phyloP scores from a whole-genome alignment of 805 yeast species.

The Myxozyma geophila region DNA sequence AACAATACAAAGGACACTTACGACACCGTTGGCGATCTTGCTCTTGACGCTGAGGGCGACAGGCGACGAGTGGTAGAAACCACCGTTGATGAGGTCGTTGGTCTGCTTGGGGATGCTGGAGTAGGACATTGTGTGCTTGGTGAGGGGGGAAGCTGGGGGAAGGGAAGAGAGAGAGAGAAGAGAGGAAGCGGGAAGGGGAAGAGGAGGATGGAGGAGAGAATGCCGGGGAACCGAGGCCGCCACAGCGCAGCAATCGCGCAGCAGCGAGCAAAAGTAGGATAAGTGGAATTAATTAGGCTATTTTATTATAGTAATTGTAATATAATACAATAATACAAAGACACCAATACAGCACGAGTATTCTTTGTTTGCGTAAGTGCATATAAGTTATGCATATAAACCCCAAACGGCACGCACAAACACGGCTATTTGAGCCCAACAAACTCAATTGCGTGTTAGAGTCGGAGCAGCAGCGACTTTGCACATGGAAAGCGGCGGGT shows the following conservation, averaged over 20 bases:
- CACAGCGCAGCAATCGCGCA: background rate
- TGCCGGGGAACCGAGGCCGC: background rate
- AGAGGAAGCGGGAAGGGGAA: background rate
- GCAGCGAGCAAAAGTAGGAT: too few species aligned
- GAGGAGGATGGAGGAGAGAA: constrained; percentile 9
- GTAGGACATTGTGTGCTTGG: constrained; percentile 63
- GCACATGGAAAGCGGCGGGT: constrained; percentile 10
- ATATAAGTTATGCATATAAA: background rate
- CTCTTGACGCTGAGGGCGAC: constrained; percentile 90
- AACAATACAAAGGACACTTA: constrained; percentile 16
- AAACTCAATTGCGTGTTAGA: background rate
- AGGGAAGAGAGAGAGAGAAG: background rate
- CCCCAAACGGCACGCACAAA: background rate
- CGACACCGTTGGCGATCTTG: constrained; percentile 93
- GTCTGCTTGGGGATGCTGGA: constrained; percentile 91
- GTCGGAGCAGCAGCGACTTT: background rate
- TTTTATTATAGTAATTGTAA: too few species aligned
- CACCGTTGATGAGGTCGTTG: constrained; percentile 86
- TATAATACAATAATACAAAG: too few species aligned
- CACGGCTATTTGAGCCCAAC: background rate
- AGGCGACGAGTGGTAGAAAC: constrained; percentile 89
- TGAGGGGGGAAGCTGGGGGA: background rate
- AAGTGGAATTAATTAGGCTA: too few species aligned
- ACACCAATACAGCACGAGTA: background rate
- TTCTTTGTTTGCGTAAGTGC: background rate